Evolutionary conservation across 352 stramenopile species (phyloP).

Genomic region (Aphanomyces astaci): DNA sequence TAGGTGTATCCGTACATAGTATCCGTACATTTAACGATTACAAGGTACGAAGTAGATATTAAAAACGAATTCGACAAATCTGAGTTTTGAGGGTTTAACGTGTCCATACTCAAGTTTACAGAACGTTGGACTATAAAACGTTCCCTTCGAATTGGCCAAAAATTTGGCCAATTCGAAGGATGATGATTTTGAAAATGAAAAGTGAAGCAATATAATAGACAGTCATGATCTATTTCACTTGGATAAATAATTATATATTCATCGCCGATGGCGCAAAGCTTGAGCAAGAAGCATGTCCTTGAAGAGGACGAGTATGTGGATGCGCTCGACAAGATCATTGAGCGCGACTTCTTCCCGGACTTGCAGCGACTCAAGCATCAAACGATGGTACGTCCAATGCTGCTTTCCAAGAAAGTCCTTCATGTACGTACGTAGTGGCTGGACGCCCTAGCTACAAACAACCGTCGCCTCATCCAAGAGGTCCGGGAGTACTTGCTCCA

Average conservation of each 20-base stretch:
- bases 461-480: slow-evolving; percentile 9
- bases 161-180: no score
- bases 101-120: no score
- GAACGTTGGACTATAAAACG: no score
- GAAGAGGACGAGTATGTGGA: slow-evolving; percentile 79
- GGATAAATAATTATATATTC: neutral
- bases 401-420: neutral
- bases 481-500: slow-evolving; percentile 7
- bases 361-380: slow-evolving; percentile 48
- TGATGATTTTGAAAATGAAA: no score
- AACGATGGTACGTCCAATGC: slow-evolving; percentile 32
- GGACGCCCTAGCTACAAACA: slow-evolving; percentile 21
- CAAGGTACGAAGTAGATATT: no score
- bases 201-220: no score
- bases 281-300: slow-evolving; percentile 44
- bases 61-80: no score
- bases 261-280: slow-evolving; percentile 15
- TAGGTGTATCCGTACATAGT: no score
- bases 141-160: no score
- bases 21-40: no score
- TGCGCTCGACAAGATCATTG: slow-evolving; percentile 65
- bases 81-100: no score
- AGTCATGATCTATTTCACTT: neutral
- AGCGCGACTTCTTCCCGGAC: slow-evolving; percentile 84
- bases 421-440: slow-evolving; percentile 5